Evolutionary conservation across 306 rosid genomes (phyloP), one percentile per base, ranked within the genome.

Genomic region (Rosa chinensis): DNA sequence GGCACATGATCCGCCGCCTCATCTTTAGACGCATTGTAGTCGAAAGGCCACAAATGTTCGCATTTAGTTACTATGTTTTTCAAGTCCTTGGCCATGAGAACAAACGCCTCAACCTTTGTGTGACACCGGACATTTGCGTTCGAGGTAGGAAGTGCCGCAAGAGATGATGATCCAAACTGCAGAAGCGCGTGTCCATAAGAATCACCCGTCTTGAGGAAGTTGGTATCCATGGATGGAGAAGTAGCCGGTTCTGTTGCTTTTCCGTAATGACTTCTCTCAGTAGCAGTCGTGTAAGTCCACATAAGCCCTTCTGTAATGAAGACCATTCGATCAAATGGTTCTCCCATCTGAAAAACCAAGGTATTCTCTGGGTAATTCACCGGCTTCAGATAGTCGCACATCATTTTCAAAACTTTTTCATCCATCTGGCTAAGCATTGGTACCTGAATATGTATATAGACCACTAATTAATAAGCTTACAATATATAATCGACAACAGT

Each of bases 251-350:
- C 20, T 50, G 56, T 32, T 50, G 14, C 20, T 3, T 50, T 50
- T 50, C 17, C 56, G 4, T 0, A 14, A 50, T 50, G 56, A 50
- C 20, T 16, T 14, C 56, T 50, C 56, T 50, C 56, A 14, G 56
- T 50, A 50, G 18, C 17, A 50, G 56, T 50, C 14, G 56, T 50
- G 6, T 50, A 61, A 10, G 37, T 75, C 79, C 79, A 75, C 37
- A 47, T 13, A 8, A 44, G 11, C n/a, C 79, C 79, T 18, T 43
- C 4, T 10, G 70, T 75, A 2, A 75, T 4, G 32, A 75, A 43
- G 37, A 75, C 55, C 23, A 75, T 28, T 5, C n/a, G 37, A 75
- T 75, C 79, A 43, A 62, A 55, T 44, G 79, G 79, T 28, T 75
- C 79, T 75, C 71, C 79, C 37, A 32, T 32, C 37, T 32, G 10